These are phyloP conservation scores for Nemania sp. DNA, from an alignment of 2,329 filamentous ascomycete species.

Conservation along the genomic window DNA sequence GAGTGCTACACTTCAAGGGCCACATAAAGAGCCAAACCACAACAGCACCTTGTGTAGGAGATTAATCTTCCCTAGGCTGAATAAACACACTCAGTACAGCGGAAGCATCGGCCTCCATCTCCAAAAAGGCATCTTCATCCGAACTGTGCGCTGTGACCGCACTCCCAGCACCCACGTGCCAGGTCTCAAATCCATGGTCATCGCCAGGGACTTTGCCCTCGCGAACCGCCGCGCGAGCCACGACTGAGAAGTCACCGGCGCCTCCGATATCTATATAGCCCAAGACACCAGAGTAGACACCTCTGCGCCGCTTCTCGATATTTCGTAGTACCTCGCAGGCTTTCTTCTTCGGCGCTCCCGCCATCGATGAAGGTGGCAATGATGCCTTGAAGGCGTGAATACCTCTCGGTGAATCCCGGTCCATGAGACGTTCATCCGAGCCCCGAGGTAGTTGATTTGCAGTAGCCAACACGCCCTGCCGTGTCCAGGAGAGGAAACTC, in stretches of 20 bases:
- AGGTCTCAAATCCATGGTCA: neutral
- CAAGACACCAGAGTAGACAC: conserved; percentile 1
- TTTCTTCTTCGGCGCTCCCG: neutral
- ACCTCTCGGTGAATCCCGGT: no score
- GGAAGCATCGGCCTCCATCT: neutral
- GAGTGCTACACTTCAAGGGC: neutral
- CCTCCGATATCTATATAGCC: neutral
- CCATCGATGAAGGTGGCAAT: neutral
- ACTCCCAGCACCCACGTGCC: conserved; percentile 3
- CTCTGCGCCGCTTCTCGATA: conserved; percentile 1
- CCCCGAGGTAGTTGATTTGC: neutral
- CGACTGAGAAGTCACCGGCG: neutral
- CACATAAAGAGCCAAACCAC: neutral
- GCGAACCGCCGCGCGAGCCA: neutral
- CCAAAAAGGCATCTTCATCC: neutral
- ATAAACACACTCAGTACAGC: neutral
- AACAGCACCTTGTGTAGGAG: neutral
- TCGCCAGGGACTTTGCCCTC: neutral
- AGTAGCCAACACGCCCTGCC: no score
- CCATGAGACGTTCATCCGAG: neutral
- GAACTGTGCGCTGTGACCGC: neutral
- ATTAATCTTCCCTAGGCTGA: neutral
- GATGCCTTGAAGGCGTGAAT: neutral
- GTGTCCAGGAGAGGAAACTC: neutral
- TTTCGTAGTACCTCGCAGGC: conserved; percentile 2